Base-by-base conservation (phyloP, 768 basidiomycete genomes). In the Russula lepida region DNA sequence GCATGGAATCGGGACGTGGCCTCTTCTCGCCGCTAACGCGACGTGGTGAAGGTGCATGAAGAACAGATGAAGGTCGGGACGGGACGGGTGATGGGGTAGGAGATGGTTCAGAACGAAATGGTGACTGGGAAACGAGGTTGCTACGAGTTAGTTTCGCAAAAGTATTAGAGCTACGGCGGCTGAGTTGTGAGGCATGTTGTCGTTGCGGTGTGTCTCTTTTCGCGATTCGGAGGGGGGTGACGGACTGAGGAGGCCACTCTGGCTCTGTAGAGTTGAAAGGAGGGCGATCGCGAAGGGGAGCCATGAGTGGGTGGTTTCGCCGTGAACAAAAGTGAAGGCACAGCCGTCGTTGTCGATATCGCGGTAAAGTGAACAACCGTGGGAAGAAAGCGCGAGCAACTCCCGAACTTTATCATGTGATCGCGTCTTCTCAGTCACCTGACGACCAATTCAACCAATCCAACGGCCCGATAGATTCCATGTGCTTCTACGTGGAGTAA, bases 121-220 rank as follows among this genome's bases (percentile, higher is more conserved):
- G 90, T 12, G 91, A 93, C 66, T 91, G 91, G 30, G 86, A 84
- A 19, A 93, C 91, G 58, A 92, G 84, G 69, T 86, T 84, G 70
- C 84, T 89, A 67, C 76, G 85, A 68, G 79, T 81, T 65, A 92
- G 80, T 72, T 89, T 89, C 65, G 81, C 85, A 74, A 86, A 92
- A 72, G 88, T 90, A 44, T 84, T 85, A 8, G 88, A 90, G 17
- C 82, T 79, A 46, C 90, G 81, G 33, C 90, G 83, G 51, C 84
- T 83, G 48, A 90, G 73, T n/a, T 74, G 71, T 48, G 82, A 76
- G 49, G 75, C 78, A 23, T 73, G 64, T 19, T 65, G 66, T 13
- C 48, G 78, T 76, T 63, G 66, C 6, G 72, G 72, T 12, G 71
- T 69, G 58, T 86, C 85, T 61, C 87, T 81, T 70, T 90, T 91